Base-by-base conservation (phyloP, 2,329 filamentous ascomycete species). In the Rutstroemia sp. region DNA sequence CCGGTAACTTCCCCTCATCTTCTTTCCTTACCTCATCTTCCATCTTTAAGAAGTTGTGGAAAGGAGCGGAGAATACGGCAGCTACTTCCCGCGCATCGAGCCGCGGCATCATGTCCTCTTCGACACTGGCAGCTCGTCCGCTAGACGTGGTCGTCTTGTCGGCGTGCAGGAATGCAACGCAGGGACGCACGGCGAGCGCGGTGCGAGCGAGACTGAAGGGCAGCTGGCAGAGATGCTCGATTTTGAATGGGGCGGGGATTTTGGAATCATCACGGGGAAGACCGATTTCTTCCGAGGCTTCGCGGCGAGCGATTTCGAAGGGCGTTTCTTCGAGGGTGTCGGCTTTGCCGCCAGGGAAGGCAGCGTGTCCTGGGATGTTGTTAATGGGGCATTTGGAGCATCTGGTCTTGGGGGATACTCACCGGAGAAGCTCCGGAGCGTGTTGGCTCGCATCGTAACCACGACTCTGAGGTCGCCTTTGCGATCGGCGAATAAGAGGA, bases 231-330 rank as follows among this genome's bases (percentile, higher is more conserved):
- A 97, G 82, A 67, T 94, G 87, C 72, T 96, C 92, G 63, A 97
- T 86, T 54, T 79, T 78, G 73, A 96, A 96, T 1, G 89, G 89
- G 12, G 76, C 74, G 1, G 89, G 89, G 30, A 96, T 78, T 58
- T 81, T 81, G 57, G 70, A 65, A 67, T 91, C 83, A 63, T 84
- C 78, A 66, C 86, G 78, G 1, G 92, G 89, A 2, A 97, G 82
- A 1, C 92, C 92, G 62, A 97, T 96, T 71, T 97, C 92, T 71
- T 97, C 92, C 70, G 81, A 88, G 1, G 92, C 92, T 76, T 97
- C 92, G 61, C 92, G 83, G 21, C 92, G 83, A 8, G 92, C 91
- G 51, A 92, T 95, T 67, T 92, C 81, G 82, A 81, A 85, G 9
- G 82, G 78, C n/a, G 80, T 81, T 65, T 86, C 82, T 27, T 76